Percentiles rank a stretch among this genome's conserved stretches.
Conservation (phyloP, 2,329 filamentous ascomycete species). For the Cladosporium sp. region DNA sequence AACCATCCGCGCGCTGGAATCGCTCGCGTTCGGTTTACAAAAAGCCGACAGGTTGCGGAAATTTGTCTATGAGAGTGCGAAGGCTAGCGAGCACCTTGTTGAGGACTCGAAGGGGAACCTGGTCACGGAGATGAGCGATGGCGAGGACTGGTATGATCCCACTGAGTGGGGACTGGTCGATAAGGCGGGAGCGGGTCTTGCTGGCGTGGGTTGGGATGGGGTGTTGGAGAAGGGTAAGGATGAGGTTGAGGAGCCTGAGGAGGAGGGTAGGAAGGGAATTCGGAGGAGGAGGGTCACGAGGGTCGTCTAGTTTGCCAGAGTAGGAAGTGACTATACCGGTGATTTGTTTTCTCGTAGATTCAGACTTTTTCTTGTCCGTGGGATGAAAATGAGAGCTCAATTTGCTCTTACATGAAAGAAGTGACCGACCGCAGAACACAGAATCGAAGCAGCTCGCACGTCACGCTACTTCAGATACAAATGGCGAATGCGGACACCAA, state of each 20-base stretch:
- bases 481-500: too few species aligned
- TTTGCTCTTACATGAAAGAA: too few species aligned
- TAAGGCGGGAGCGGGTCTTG: slow-evolving; percentile 20
- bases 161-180: slow-evolving; percentile 67
- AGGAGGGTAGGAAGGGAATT: slow-evolving; percentile 48
- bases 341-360: neutral
- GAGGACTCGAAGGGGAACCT: slow-evolving; percentile 26
- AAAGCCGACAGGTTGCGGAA: slow-evolving; percentile 68
- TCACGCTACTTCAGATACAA: too few species aligned
- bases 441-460: too few species aligned
- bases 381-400: neutral
- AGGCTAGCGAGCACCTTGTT: slow-evolving; percentile 70
- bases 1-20: slow-evolving; percentile 65
- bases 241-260: slow-evolving; percentile 63
- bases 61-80: slow-evolving; percentile 69
- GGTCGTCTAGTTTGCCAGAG: neutral
- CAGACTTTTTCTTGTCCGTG: neutral
- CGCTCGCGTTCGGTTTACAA: slow-evolving; percentile 66
- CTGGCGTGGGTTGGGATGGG: slow-evolving; percentile 40
- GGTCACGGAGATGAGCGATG: slow-evolving; percentile 69
- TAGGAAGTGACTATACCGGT: too few species aligned
- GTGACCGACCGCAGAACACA: too few species aligned
- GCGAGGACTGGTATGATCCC: slow-evolving; percentile 84
- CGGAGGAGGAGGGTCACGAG: slow-evolving; percentile 29
- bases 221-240: slow-evolving; percentile 79